phyloP scores from a whole-genome alignment of 805 yeast species.

The Maudiozyma pseudohumilis region DNA sequence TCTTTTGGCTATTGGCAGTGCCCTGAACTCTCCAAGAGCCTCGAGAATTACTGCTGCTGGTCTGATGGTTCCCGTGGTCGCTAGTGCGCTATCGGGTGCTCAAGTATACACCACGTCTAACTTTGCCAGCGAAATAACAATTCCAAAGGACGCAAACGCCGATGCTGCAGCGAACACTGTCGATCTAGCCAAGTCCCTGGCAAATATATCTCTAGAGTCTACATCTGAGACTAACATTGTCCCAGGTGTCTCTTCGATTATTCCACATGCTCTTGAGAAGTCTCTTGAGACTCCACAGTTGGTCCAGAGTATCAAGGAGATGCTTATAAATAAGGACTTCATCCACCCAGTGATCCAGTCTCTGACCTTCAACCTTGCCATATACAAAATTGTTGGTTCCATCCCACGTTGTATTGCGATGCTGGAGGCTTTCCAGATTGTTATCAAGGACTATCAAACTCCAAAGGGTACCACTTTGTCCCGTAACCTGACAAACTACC shows the following conservation, averaged over 20 bases:
- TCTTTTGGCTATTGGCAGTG: slow-evolving; percentile 27
- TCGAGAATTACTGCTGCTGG: slow-evolving; percentile 30
- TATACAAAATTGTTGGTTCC: slow-evolving; percentile 84
- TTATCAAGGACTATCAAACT: slow-evolving; percentile 70
- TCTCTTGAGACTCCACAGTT: slow-evolving; percentile 21
- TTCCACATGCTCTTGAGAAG: slow-evolving; percentile 36
- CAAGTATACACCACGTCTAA: slow-evolving; percentile 18
- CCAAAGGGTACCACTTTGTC: slow-evolving; percentile 79
- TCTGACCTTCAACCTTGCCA: slow-evolving; percentile 69
- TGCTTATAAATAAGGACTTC: slow-evolving; percentile 34
- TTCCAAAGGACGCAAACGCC: not conserved
- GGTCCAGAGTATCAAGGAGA: slow-evolving; percentile 25
- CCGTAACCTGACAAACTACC: slow-evolving; percentile 78
- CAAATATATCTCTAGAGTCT: slow-evolving; percentile 21
- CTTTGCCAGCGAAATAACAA: slow-evolving; percentile 3
- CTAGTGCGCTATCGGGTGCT: slow-evolving; percentile 20
- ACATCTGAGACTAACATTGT: slow-evolving; percentile 26
- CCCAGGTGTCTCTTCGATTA: slow-evolving; percentile 31
- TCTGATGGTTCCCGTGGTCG: slow-evolving; percentile 25
- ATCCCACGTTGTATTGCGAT: slow-evolving; percentile 75
- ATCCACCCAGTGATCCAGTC: slow-evolving; percentile 82
- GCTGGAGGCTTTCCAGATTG: slow-evolving; percentile 73
- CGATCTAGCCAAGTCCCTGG: slow-evolving; percentile 21
- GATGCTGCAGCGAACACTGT: slow-evolving; percentile 5
- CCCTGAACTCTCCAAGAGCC: slow-evolving; percentile 24